Evolutionary conservation across 2,329 filamentous ascomycete genomes (phyloP).

Genomic region (Phialophora macrospora): DNA sequence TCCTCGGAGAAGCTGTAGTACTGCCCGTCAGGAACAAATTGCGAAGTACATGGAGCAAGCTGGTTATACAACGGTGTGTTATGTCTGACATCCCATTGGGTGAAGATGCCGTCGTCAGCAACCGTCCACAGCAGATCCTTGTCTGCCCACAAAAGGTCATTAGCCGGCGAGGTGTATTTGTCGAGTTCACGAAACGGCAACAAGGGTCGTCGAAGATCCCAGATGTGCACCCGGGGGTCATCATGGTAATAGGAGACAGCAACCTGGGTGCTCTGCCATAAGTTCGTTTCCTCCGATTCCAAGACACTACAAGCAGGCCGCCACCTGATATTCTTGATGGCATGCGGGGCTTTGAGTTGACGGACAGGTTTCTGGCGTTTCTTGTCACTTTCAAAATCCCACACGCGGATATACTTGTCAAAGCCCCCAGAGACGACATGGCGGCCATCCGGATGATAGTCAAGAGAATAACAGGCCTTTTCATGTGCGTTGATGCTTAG

Average conservation of each 20-base stretch:
- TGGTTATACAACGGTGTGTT: constrained; percentile 63
- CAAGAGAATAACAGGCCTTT: constrained; percentile 64
- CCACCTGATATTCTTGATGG: constrained; percentile 67
- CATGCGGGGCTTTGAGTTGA: constrained; percentile 64
- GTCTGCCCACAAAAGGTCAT: constrained; percentile 68
- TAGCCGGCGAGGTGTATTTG: constrained; percentile 59
- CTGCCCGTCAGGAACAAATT: constrained; percentile 63
- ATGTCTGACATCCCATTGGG: constrained; percentile 66
- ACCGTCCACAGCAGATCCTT: constrained; percentile 69
- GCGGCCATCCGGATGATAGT: constrained; percentile 71
- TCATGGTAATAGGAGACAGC: constrained; percentile 67
- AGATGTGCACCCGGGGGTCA: constrained; percentile 65
- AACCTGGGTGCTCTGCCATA: constrained; percentile 66
- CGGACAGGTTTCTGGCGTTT: constrained; percentile 64
- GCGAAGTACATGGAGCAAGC: constrained; percentile 61
- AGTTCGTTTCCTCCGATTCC: constrained; percentile 56
- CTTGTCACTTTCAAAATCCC: constrained; percentile 65
- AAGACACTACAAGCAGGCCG: constrained; percentile 63
- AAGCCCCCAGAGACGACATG: constrained; percentile 67
- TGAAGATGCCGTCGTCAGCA: constrained; percentile 64
- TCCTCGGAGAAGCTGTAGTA: constrained; percentile 61
- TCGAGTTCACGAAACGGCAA: constrained; percentile 67
- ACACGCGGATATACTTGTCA: constrained; percentile 67
- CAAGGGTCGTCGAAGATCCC: constrained; percentile 66
- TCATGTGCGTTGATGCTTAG: constrained; percentile 67